Evolutionary conservation across 1,284 basidiomycete genomes (phyloP).

Genomic region (Xerocomus cyaneibrunnescens): DNA sequence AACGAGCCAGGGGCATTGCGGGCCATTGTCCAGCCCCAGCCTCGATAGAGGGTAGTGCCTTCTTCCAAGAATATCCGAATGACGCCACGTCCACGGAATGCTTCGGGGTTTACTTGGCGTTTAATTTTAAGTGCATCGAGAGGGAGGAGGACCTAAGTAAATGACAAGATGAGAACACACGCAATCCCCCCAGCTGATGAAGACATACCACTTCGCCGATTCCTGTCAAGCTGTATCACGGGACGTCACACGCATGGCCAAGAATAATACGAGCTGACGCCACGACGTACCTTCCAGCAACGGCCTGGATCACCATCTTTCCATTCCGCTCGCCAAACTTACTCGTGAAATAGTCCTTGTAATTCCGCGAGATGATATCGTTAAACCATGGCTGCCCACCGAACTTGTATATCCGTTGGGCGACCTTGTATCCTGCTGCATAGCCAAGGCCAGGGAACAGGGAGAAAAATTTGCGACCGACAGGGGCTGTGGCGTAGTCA

Average conservation of each 20-base stretch:
- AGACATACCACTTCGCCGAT: conserved; percentile 91
- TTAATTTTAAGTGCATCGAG: conserved; percentile 98
- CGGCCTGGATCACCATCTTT: conserved; percentile 94
- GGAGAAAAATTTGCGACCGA: conserved; percentile 78
- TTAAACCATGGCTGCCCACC: conserved; percentile 99
- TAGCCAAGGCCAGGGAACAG: conserved; percentile 98
- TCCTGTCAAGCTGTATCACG: conserved; percentile 72
- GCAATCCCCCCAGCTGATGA: neutral
- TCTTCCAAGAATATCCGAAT: conserved; percentile 91
- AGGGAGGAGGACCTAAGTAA: conserved; percentile 76
- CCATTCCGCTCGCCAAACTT: conserved; percentile 95
- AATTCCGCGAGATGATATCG: conserved; percentile 81
- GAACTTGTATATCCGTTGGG: conserved; percentile 96
- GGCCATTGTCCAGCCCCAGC: conserved; percentile 99
- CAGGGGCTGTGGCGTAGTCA: conserved; percentile 72
- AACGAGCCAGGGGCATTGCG: conserved; percentile 96
- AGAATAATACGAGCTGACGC: neutral
- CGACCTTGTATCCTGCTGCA: conserved; percentile 95
- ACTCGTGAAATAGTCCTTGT: conserved; percentile 76
- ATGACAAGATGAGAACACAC: conserved; percentile 1
- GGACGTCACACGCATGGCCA: conserved; percentile 2
- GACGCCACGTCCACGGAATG: conserved; percentile 91
- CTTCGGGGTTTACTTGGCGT: conserved; percentile 95
- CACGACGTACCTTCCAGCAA: conserved; percentile 78
- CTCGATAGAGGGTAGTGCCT: conserved; percentile 89